Conservation (phyloP, 2,329 filamentous ascomycete species). For the Leptographium galeiforme region DNA sequence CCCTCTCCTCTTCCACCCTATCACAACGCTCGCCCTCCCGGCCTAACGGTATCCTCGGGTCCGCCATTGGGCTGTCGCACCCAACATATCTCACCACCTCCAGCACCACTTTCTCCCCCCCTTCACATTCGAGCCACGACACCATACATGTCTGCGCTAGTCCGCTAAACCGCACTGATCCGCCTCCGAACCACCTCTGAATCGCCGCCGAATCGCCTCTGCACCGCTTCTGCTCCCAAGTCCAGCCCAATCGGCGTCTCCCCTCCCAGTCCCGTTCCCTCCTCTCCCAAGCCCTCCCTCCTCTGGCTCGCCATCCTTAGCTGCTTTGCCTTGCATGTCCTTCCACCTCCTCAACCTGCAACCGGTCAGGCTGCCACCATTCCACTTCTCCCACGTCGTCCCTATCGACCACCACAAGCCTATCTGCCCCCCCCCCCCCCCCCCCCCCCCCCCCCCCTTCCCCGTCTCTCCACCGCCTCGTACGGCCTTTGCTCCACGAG, state of each 20-base stretch:
- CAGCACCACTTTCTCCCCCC: not conserved
- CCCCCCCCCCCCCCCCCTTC: not conserved
- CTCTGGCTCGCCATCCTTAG: not conserved
- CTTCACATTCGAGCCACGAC: slow-evolving; percentile 11
- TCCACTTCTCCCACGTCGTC: not conserved
- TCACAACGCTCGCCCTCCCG: not conserved
- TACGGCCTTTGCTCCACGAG: not conserved
- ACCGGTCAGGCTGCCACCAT: not conserved
- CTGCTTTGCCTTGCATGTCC: not conserved
- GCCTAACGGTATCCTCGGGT: not conserved
- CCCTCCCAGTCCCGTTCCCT: too few species aligned
- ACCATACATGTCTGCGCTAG: slow-evolving; percentile 3
- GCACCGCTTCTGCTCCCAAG: too few species aligned
- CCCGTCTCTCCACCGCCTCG: not conserved
- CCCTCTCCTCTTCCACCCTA: not conserved
- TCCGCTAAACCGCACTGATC: not conserved
- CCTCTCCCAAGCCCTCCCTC: not conserved
- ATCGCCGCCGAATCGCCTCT: not conserved
- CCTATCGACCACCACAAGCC: not conserved
- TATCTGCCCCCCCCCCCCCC: not conserved
- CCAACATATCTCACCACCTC: not conserved
- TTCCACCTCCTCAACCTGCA: not conserved
- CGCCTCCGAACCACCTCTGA: not conserved
- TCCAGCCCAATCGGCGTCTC: too few species aligned
- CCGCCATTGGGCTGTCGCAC: slow-evolving; percentile 1